Base-by-base conservation (phyloP, 2,329 filamentous ascomycete species). In the Massarina eburnea region DNA sequence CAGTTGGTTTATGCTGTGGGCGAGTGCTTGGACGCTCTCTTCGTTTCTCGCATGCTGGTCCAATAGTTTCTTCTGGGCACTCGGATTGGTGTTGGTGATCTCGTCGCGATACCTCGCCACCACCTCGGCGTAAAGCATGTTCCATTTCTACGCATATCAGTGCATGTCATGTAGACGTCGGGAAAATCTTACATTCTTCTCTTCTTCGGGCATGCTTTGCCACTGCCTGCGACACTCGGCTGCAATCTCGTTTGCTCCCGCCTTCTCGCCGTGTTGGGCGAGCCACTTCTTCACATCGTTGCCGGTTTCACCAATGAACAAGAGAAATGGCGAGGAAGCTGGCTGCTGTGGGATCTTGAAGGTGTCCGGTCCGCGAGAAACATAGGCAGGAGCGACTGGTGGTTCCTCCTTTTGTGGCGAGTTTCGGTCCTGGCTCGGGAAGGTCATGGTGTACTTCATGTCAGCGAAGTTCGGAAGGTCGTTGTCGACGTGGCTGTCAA, bases 401-500 rank as follows among this genome's bases (percentile, higher is more conserved):
- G 51, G 48, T 18, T 57, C 54, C 4, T 59, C 52, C 3, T 45
- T 41, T 1, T 51, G 48, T 15, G 51, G 51, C 35, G 52, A 38
- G 3, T 39, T 48, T 20, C 56, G 50, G 4, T 66, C 59, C 14
- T 62, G 44, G 9, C 52, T 55, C 1, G 59, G 53, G 20, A 61
- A 62, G 18, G 63, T 62, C 57, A 68, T 62, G 33, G 62, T 63
- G 49, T 63, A 67, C 49, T 66, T 68, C 64, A 67, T 66, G 40
- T 67, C 67, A 12, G 64, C 60, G 24, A 67, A 67, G 41, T 67
- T 68, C 35, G 66, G 65, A 4, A 66, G 58, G 39, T 67, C 66
- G 33, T 67, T 67, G 39, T 74, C 71, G 6, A 71, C 61, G 15
- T 79, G 75, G 50, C 79, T 80, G 41, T 84, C 83, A 55, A 86